Evolutionary conservation across 495 filamentous ascomycete genomes (phyloP).

Genomic region (Immersiella caudata): DNA sequence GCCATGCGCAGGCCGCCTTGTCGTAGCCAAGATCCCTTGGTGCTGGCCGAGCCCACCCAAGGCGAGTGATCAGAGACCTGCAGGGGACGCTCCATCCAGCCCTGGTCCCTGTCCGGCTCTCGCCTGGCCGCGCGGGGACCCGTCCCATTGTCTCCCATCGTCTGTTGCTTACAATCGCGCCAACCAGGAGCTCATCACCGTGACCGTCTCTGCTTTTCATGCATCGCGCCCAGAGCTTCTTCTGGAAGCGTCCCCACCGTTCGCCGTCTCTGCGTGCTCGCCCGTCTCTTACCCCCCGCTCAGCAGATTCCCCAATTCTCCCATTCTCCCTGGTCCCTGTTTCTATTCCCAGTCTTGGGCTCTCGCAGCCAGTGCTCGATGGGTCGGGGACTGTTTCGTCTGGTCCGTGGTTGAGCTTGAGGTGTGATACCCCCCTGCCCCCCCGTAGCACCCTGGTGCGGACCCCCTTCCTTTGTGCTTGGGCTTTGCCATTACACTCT

Average conservation of each 20-base stretch:
- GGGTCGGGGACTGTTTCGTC: conserved; percentile 52
- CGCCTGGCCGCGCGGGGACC: conserved; percentile 28
- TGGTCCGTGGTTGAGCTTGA: conserved; percentile 42
- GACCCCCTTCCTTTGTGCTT: conserved; percentile 19
- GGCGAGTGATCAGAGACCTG: conserved; percentile 1
- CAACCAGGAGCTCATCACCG: conserved; percentile 24
- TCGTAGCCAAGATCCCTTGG: conserved; percentile 15
- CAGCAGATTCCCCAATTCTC: conserved; percentile 19
- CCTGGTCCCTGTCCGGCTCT: conserved; percentile 33
- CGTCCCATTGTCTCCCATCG: conserved; percentile 20
- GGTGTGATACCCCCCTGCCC: conserved; percentile 25
- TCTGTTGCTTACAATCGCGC: conserved; percentile 11
- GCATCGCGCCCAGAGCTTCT: conserved; percentile 25
- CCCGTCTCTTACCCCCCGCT: conserved; percentile 3
- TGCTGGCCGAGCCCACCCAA: not conserved
- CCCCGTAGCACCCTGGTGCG: conserved; percentile 6
- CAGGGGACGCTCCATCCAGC: conserved; percentile 15
- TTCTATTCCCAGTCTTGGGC: conserved; percentile 41
- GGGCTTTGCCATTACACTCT: conserved; percentile 31
- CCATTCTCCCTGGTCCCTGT: conserved; percentile 38
- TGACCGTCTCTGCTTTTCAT: conserved; percentile 27
- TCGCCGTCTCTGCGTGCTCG: conserved; percentile 12
- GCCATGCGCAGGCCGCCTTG: not conserved
- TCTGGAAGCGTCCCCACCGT: conserved; percentile 32
- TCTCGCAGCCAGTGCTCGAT: conserved; percentile 35